Evolutionary conservation across 352 stramenopile genomes (phyloP), one percentile per base, ranked within the genome.

Genomic region (Pythium biforme): DNA sequence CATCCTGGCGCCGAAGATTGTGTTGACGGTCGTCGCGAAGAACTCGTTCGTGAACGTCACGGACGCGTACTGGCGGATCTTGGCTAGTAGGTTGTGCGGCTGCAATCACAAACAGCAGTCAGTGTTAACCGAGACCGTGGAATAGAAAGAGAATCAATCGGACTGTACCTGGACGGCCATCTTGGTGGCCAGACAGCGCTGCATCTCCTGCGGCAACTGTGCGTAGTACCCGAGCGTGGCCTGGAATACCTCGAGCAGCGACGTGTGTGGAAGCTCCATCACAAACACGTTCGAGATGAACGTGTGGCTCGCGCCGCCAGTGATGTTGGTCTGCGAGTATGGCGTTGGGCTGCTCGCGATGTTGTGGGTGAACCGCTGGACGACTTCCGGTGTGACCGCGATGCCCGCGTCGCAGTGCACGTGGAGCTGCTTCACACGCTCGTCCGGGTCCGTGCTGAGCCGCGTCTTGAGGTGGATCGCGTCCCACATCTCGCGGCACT

Each of bases 261-360:
- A 75, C 41, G 70, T 53, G 55, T 83, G 66, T 3, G 72, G 75
- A 22, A 89, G 66, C 19, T 76, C 64, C 34, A 75, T 76, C 14
- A 83, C 64, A 48, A 87, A 58, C 19, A 87, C 66, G 55, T 76
- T 89, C 19, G 75, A 80, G 51, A 81, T 60, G 62, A 74, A 86
- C 22, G 79, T 87, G 54, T 67, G 69, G 23, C 66, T 63, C 3
- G 67, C 66, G 25, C 83, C 77, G 20, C 72, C 76, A 54, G 84
- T 87, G 68, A 89, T 70, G 53, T 76, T 86, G 47, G 74, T 81
- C 67, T 89, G 77, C 19, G 75, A 78, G 29, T 83, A 86, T 17
- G 78, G 76, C 48, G 69, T 76, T 70, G 31, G 65, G 63, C n/a
- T 65, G 64, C 37, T 59, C n/a, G 53, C 71, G 41, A 68, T 79